Evolutionary conservation across 768 basidiomycete genomes (phyloP).

Genomic region (Cystofilobasidium ferigula): DNA sequence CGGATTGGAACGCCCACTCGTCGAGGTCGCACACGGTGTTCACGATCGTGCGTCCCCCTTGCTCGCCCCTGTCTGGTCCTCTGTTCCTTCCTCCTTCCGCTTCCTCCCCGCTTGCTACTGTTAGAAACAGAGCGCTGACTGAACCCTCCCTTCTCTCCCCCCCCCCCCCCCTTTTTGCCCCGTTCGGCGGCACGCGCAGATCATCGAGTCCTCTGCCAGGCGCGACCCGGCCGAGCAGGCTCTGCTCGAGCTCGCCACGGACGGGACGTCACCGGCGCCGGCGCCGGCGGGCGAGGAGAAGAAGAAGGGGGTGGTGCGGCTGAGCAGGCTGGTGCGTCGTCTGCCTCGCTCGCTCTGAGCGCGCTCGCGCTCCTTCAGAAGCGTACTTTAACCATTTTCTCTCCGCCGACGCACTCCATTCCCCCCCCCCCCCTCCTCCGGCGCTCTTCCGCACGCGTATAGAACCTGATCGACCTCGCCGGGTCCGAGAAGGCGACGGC

Average conservation of each 20-base stretch:
- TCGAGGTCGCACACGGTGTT: constrained; percentile 39
- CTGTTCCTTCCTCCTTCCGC: neutral
- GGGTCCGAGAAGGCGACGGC: constrained; percentile 39
- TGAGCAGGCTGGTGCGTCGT: constrained; percentile 33
- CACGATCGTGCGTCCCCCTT: constrained; percentile 32
- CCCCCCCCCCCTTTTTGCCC: too few species aligned
- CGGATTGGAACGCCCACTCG: constrained; percentile 35
- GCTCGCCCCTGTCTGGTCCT: neutral
- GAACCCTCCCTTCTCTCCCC: too few species aligned
- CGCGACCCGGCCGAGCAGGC: too few species aligned
- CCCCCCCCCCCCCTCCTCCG: too few species aligned
- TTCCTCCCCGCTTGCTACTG: neutral
- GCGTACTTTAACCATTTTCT: too few species aligned
- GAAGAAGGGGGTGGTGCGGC: constrained; percentile 33
- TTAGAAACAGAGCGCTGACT: too few species aligned
- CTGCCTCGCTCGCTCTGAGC: neutral
- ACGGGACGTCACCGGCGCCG: too few species aligned
- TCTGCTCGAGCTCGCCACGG: too few species aligned
- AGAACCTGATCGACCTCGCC: constrained; percentile 36
- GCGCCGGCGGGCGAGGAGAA: neutral
- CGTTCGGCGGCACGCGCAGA: too few species aligned
- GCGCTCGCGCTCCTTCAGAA: constrained; percentile 18
- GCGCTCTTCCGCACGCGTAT: too few species aligned
- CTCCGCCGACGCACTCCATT: too few species aligned
- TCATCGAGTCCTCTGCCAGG: constrained; percentile 13